phyloP scores from a whole-genome alignment of 805 yeast species.

The Wickerhamomyces sydowiorum region DNA sequence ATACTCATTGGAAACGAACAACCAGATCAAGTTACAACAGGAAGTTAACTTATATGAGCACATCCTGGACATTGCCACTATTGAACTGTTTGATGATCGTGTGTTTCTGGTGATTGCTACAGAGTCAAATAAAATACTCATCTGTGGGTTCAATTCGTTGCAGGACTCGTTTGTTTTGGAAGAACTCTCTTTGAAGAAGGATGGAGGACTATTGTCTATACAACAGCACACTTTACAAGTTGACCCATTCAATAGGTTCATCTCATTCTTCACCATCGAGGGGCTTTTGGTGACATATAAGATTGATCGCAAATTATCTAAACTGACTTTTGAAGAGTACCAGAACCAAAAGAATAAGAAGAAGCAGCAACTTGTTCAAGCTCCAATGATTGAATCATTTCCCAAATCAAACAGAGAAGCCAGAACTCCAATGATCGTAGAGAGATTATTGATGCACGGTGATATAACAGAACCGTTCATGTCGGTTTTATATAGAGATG shows the following conservation, averaged over 20 bases:
- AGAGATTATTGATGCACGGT: neutral
- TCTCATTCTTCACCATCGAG: conserved; percentile 9
- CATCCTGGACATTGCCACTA: conserved; percentile 9
- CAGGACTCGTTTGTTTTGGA: conserved; percentile 7
- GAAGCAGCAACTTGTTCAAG: neutral
- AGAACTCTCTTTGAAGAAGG: conserved; percentile 6
- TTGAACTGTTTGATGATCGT: conserved; percentile 7
- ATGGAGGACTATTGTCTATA: conserved; percentile 5
- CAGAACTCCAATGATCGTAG: neutral
- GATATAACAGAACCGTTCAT: neutral
- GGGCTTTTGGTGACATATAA: neutral
- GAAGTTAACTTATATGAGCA: neutral
- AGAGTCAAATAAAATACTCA: conserved; percentile 8
- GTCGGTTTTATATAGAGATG: conserved; percentile 13
- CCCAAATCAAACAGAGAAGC: neutral
- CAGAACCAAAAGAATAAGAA: neutral
- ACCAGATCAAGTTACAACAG: neutral
- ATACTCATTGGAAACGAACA: neutral
- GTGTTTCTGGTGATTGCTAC: conserved; percentile 12
- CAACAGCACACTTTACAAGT: conserved; percentile 10
- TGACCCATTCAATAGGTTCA: conserved; percentile 5
- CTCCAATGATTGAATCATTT: neutral
- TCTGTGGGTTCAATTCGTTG: conserved; percentile 12
- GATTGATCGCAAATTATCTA: neutral
- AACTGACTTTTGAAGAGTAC: neutral